Base-by-base conservation (phyloP, 495 filamentous ascomycete species). In the Trypethelium eluteriae region DNA sequence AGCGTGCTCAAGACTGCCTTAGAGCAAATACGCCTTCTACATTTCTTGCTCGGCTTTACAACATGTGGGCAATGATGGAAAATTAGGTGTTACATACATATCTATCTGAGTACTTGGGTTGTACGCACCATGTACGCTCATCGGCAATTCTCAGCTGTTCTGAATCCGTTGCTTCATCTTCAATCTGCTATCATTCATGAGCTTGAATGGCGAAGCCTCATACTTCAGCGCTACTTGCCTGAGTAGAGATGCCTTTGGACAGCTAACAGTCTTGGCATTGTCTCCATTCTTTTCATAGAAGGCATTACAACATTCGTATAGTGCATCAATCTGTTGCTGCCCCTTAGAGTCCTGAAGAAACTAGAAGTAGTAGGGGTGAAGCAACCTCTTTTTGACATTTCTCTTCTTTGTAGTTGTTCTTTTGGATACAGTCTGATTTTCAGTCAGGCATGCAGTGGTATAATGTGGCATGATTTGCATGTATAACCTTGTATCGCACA, bases 1-100 rank as follows among this genome's bases (percentile, higher is more conserved):
- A 77, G 92, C 94, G 94, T 91, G 94, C 94, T 98, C 93, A 93
- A 89, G 90, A 92, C 92, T 87, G 87, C 88, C 94, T 95, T 84
- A 98, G 85, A 98, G 73, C 72, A 89, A 77, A 72, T 74, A 78
- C 76, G 85, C 83, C 82, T 89, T 84, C 78, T 88, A 72, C 74
- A 74, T 76, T 81, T 83, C 83, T 89, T 87, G 81, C 84, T 89
- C 80, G 78, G 82, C 72, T 78, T 79, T 79, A 76, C 67, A 68
- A 76, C 63, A 75, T 86, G 85, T 83, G 71, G 80, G 80, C 77
- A 79, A 73, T 80, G 75, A 71, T 61, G 63, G 57, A 39, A 72
- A 70, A 70, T 66, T 46, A 47, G 71, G 71, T 72, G 68, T 75
- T 44, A 78, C 73, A 77, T 69, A 18, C 44, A 50, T 65, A n/a